Evolutionary conservation across 257 asterid genomes (phyloP).

Genomic region (Solanum appendiculatum): DNA sequence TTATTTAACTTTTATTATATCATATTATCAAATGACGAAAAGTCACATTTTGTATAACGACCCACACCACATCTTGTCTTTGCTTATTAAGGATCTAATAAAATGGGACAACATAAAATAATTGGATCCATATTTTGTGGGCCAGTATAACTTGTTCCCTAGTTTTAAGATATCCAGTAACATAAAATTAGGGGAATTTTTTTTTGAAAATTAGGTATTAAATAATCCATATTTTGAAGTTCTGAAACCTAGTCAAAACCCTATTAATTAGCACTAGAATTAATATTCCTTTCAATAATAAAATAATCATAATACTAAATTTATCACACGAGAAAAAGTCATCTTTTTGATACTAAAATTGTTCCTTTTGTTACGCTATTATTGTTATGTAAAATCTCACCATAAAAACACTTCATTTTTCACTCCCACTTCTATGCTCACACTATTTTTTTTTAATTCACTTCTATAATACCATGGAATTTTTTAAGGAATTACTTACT

Average conservation of each 20-base stretch:
- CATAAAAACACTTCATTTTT: neutral
- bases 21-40: neutral
- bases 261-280: neutral
- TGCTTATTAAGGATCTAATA: no score
- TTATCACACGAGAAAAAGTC: neutral
- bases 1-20: neutral
- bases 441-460: neutral
- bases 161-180: neutral
- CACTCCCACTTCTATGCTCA: neutral
- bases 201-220: neutral
- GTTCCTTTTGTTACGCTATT: neutral
- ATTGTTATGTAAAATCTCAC: neutral
- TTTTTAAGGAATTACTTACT: constrained; percentile 39
- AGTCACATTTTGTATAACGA: neutral
- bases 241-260: neutral
- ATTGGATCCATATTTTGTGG: neutral
- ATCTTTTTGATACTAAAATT: neutral
- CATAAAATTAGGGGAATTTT: neutral
- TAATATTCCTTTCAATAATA: neutral
- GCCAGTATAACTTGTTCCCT: neutral
- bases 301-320: no score
- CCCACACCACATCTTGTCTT: neutral
- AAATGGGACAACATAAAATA: neutral
- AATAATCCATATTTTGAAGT: neutral
- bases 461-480: neutral